Evolutionary conservation across 2,329 filamentous ascomycete species (phyloP).

Genomic region (Waltergamsia citrina): DNA sequence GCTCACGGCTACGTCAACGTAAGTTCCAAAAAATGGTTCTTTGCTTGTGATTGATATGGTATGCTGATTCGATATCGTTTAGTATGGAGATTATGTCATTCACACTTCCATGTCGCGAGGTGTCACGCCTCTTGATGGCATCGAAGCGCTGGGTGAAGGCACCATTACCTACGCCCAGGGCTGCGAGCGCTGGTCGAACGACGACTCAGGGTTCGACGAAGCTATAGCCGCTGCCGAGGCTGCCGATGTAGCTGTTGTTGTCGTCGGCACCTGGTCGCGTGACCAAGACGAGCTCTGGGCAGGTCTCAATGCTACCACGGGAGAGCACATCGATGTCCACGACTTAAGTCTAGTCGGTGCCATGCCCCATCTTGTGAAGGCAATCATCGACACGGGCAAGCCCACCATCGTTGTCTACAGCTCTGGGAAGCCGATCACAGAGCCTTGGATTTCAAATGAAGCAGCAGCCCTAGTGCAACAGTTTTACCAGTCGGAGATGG

Average conservation of each 20-base stretch:
- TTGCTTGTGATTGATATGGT: neutral
- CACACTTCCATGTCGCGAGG: slow-evolving; percentile 53
- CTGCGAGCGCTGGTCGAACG: slow-evolving; percentile 63
- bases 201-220: slow-evolving; percentile 57
- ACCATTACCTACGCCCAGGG: slow-evolving; percentile 59
- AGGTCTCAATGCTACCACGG: slow-evolving; percentile 64
- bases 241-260: slow-evolving; percentile 62
- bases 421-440: slow-evolving; percentile 63
- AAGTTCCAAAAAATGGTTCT: slow-evolving; percentile 11
- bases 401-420: slow-evolving; percentile 60
- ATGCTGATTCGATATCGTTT: slow-evolving; percentile 6
- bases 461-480: slow-evolving; percentile 62
- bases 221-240: slow-evolving; percentile 55
- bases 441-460: slow-evolving; percentile 59
- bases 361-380: slow-evolving; percentile 55
- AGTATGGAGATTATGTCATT: slow-evolving; percentile 66
- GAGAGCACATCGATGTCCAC: slow-evolving; percentile 61
- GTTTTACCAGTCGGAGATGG: slow-evolving; percentile 65
- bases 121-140: slow-evolving; percentile 61
- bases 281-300: slow-evolving; percentile 65
- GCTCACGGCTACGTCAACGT: slow-evolving; percentile 62
- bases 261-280: slow-evolving; percentile 68
- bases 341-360: slow-evolving; percentile 60
- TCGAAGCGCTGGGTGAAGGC: slow-evolving; percentile 49
- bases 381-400: slow-evolving; percentile 57